phyloP scores from a whole-genome alignment of 352 stramenopile genomes.

The Thraustotheca clavata region DNA sequence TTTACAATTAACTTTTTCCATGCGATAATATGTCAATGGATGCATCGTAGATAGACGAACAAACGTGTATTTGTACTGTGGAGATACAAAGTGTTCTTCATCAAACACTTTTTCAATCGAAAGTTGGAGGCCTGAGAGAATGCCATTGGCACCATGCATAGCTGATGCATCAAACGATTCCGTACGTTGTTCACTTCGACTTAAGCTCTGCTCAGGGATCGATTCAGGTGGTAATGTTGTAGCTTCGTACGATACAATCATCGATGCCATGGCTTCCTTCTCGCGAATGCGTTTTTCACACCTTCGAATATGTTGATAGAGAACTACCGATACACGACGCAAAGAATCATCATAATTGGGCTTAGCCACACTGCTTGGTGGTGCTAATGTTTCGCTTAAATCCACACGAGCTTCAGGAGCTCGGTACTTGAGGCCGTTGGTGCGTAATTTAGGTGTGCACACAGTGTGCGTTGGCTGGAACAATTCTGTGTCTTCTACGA shows the following conservation, averaged over 20 bases:
- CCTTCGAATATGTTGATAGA: conserved; percentile 84
- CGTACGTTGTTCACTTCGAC: not conserved
- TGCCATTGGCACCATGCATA: not conserved
- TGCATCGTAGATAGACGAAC: conserved; percentile 59
- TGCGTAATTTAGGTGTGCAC: conserved; percentile 68
- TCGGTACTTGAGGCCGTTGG: conserved; percentile 65
- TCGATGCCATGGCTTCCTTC: conserved; percentile 20
- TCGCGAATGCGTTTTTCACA: conserved; percentile 76
- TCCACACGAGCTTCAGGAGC: conserved; percentile 69
- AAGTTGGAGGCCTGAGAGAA: conserved; percentile 33
- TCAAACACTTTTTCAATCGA: conserved; percentile 76
- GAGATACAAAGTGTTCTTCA: conserved; percentile 84
- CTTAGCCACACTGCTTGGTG: conserved; percentile 72
- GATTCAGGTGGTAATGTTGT: not conserved
- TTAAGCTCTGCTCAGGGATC: not conserved
- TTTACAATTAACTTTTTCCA: conserved; percentile 78
- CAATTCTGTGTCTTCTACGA: conserved; percentile 23
- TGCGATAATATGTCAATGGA: conserved; percentile 67
- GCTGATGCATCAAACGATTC: conserved; percentile 18
- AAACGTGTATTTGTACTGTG: conserved; percentile 85
- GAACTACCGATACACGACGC: conserved; percentile 76
- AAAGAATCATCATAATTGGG: conserved; percentile 89
- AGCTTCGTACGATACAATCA: not conserved
- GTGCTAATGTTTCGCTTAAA: conserved; percentile 50
- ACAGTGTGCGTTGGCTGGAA: conserved; percentile 83